These are phyloP conservation scores for Pyricularia grisea DNA, from an alignment of 2,329 filamentous ascomycete genomes.

Conservation along the genomic window DNA sequence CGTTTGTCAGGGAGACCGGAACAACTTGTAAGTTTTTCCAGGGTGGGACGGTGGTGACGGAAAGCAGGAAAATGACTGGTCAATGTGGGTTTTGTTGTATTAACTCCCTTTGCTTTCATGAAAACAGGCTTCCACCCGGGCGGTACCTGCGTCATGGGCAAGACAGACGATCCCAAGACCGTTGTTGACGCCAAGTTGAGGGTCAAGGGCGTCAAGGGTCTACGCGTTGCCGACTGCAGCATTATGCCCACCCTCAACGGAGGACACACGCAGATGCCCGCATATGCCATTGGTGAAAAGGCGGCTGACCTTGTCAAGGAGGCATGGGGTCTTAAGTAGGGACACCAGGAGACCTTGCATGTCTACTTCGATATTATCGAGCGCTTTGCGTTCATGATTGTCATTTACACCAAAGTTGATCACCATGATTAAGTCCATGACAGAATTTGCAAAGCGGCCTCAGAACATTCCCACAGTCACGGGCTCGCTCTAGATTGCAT, in stretches of 20 bases:
- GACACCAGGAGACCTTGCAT: too few relatives aligned
- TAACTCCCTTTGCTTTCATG: conserved; percentile 1
- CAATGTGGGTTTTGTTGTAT: not conserved
- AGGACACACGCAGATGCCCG: conserved; percentile 50
- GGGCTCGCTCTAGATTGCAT: too few relatives aligned
- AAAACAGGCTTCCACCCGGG: conserved; percentile 30
- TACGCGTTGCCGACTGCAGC: conserved; percentile 46
- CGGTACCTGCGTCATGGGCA: conserved; percentile 42
- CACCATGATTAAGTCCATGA: too few relatives aligned
- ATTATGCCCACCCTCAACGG: conserved; percentile 45
- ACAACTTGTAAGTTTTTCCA: not conserved
- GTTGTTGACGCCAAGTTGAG: conserved; percentile 40
- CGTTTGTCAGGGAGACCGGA: not conserved
- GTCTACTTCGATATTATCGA: too few relatives aligned
- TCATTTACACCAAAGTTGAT: too few relatives aligned
- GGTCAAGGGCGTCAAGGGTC: conserved; percentile 42
- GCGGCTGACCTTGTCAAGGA: conserved; percentile 6
- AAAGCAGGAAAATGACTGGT: not conserved
- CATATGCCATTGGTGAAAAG: conserved; percentile 53
- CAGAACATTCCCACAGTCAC: too few relatives aligned
- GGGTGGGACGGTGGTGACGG: not conserved
- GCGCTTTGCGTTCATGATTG: not conserved
- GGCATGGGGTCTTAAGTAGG: not conserved
- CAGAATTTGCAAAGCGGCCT: too few relatives aligned
- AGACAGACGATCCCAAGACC: conserved; percentile 35